Conservation (phyloP, 108 stramenopile species). For the Cyclotella kingstonii region DNA sequence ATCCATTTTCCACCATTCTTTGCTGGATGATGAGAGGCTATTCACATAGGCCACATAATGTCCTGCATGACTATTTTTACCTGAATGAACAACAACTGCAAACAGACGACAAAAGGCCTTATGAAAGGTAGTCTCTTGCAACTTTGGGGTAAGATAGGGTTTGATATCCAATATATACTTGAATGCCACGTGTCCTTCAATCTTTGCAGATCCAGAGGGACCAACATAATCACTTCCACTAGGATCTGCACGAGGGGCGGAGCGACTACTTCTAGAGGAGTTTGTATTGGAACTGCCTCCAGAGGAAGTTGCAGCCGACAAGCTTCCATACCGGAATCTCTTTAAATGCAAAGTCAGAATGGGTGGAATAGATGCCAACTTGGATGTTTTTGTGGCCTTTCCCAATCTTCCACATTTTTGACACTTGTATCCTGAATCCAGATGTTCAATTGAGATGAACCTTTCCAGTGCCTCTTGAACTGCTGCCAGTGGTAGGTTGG, state of each 20-base stretch:
- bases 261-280: slow-evolving; percentile 9
- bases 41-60: slow-evolving; percentile 81
- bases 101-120: slow-evolving; percentile 83
- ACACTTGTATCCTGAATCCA: slow-evolving; percentile 87
- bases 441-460: slow-evolving; percentile 69
- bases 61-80: slow-evolving; percentile 83
- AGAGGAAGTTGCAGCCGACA: slow-evolving; percentile 14
- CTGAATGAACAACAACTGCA: slow-evolving; percentile 86
- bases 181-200: slow-evolving; percentile 85
- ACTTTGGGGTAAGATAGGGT: slow-evolving; percentile 68
- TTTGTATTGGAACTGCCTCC: slow-evolving; percentile 16
- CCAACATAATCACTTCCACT: slow-evolving; percentile 33
- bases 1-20: slow-evolving; percentile 94
- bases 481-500: slow-evolving; percentile 47
- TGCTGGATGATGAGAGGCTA: slow-evolving; percentile 54
- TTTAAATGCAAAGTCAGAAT: slow-evolving; percentile 87
- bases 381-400: slow-evolving; percentile 78
- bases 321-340: slow-evolving; percentile 77
- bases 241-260: slow-evolving; percentile 2
- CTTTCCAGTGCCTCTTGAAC: slow-evolving; percentile 68
- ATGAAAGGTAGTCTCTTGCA: slow-evolving; percentile 55
- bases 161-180: slow-evolving; percentile 65
- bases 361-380: slow-evolving; percentile 80
- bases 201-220: slow-evolving; percentile 83
- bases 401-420: slow-evolving; percentile 85